Evolutionary conservation across 192 early-diverging fungal species (phyloP), one percentile per base, ranked within the genome.

Genomic region (Linnemannia elongata): DNA sequence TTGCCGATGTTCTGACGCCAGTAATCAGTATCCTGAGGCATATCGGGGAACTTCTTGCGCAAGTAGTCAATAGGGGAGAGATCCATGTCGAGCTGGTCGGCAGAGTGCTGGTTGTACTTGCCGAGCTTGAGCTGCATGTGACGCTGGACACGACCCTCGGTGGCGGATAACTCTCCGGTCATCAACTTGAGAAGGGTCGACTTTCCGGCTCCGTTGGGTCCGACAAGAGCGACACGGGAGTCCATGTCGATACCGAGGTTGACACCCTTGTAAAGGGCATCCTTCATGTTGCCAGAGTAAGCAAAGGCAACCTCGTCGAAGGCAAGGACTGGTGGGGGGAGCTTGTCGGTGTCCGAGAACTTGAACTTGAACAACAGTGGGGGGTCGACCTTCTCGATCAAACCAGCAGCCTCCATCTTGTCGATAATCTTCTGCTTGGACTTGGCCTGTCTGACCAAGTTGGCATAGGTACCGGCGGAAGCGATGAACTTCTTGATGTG

Each of bases 401-500:
- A 91, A 82, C 98, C 98, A 79, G 94, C 98, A 79, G 97, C 98
- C 91, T 98, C 96, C 98, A 99, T 99, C 93, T 99, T 99, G 92
- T 99, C 98, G 63, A 99, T 94, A 89, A 99, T 99, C 96, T 99
- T 99, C 88, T 98, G 98, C 89, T 97, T 96, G 47, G 96, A 97
- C 93, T 99, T 99, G 74, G 98, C 98, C 91, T 99, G 98, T 70
- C 96, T 93, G 72, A 89, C 89, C 93, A 99, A 94, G 93, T 99
- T 99, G 85, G 98, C 95, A 90, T 98, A 99, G 63, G 98, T 99
- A 98, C 98, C 98, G 81, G 97, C 97, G 27, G 97, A 97, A 44
- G 97, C 96, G 91, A 98, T 98, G 90, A 99, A 99, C 92, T 97
- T 96, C 89, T 98, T 98, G 90, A 99, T 99, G 91, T 99, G 97